Base-by-base conservation (phyloP, 2,329 filamentous ascomycete genomes). In the Blumeria hordei region DNA sequence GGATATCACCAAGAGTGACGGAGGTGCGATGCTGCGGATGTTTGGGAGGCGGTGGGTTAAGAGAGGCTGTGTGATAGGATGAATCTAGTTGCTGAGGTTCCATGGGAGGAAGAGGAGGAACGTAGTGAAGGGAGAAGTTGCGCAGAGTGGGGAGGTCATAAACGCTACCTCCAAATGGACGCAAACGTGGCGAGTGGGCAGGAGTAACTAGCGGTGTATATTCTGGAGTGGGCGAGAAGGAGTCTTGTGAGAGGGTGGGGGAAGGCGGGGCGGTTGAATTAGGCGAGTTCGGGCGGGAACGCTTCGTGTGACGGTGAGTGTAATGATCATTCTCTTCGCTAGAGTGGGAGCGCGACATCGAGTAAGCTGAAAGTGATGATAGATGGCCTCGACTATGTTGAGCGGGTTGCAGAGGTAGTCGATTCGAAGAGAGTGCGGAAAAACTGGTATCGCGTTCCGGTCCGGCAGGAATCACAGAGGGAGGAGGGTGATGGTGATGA, bases 191-290 rank as follows among this genome's bases (percentile, higher is more conserved):
- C 16, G 88, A 95, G 69, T 96, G 92, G 45, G 88, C 90, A 4
- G 90, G 90, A 5, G 90, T 98, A 33, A 88, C 90, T 55, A 96
- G 80, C n/a, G 90, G 90, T n/a, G 92, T 96, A 72, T 95, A 88
- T 65, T 96, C 90, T 10, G 90, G 92, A 1, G 90, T 98, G 4
- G 90, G 92, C 9, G 90, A 96, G 50, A 90, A 76, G 10, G 90
- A 95, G 68, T 94, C 88, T 69, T 95, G 88, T 1, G 90, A 95
- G 68, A 95, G 94, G 3, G 88, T 95, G 32, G 90, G 90, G 35
- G 90, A 96, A 32, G 90, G 94, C 18, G 92, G 92, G 51, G 90
- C 90, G 1, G 90, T 96, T 8, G 88, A 95, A 69, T 93, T 87
- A 54, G 90, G 92, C 37, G 90, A 95, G 67, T 88, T 92, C 45